Conservation (phyloP, 306 rosid genomes). For the Medicago arabica region DNA sequence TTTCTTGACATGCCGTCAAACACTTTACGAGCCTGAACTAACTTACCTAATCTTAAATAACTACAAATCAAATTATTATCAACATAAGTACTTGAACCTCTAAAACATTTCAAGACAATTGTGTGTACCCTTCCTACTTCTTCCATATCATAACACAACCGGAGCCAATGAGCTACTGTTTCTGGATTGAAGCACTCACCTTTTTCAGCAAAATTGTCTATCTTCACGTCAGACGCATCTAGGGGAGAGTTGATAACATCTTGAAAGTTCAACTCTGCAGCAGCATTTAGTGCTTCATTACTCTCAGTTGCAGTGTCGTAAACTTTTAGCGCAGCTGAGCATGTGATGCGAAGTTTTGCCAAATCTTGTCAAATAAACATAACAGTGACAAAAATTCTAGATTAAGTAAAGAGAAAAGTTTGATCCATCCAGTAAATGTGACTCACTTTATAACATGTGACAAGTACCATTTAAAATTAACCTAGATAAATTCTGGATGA, state of each 20-base stretch:
- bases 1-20: slow-evolving; percentile 69
- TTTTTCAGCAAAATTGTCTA: slow-evolving; percentile 63
- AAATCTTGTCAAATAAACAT: slow-evolving; percentile 56
- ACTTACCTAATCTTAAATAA: slow-evolving; percentile 60
- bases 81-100: slow-evolving; percentile 55
- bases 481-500: background rate
- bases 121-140: slow-evolving; percentile 71
- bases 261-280: slow-evolving; percentile 70
- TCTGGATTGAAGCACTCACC: slow-evolving; percentile 54
- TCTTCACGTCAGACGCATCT: slow-evolving; percentile 70
- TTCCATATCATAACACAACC: slow-evolving; percentile 52
- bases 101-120: slow-evolving; percentile 51
- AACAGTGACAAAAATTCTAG: slow-evolving; percentile 15
- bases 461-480: slow-evolving; percentile 14
- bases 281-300: slow-evolving; percentile 62
- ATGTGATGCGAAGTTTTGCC: slow-evolving; percentile 63
- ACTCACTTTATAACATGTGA: slow-evolving; percentile 32
- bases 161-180: slow-evolving; percentile 72
- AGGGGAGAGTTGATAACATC: slow-evolving; percentile 59
- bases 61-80: slow-evolving; percentile 77
- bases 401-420: slow-evolving; percentile 32
- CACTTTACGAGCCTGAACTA: slow-evolving; percentile 67
- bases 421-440: slow-evolving; percentile 13
- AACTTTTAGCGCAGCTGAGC: slow-evolving; percentile 71
- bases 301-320: slow-evolving; percentile 68